Evolutionary conservation across 106 monocot genomes (phyloP).

Genomic region (Hemerocallis citrina): DNA sequence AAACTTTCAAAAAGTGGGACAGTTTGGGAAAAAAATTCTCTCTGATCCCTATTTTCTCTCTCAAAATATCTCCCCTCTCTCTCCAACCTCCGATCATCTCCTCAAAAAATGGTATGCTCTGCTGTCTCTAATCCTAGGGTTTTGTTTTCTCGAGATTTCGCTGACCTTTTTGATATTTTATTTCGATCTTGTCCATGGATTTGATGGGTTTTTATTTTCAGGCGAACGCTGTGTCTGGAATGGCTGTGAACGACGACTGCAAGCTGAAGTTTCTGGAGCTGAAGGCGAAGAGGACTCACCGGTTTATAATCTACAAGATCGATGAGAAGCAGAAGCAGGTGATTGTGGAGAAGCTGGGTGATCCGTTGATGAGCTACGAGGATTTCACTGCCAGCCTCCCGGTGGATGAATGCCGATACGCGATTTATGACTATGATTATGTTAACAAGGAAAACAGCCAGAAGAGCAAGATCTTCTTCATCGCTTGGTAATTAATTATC

Average conservation of each 20-base stretch:
- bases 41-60: too few relatives aligned
- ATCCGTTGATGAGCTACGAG: constrained; percentile 18
- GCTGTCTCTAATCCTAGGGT: too few relatives aligned
- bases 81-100: too few relatives aligned
- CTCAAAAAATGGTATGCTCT: too few relatives aligned
- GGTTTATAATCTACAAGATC: constrained; percentile 32
- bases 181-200: too few relatives aligned
- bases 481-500: too few relatives aligned
- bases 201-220: too few relatives aligned
- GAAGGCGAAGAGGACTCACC: constrained; percentile 25
- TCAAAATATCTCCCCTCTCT: too few relatives aligned
- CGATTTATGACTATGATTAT: constrained; percentile 27
- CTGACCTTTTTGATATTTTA: too few relatives aligned
- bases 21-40: too few relatives aligned
- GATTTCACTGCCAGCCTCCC: constrained; percentile 32
- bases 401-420: constrained; percentile 18
- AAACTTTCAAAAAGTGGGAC: too few relatives aligned
- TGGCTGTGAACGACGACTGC: constrained; percentile 32
- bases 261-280: constrained; percentile 26
- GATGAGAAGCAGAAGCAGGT: constrained; percentile 28
- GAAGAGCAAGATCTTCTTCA: constrained; percentile 40
- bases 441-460: constrained; percentile 28
- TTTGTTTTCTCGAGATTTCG: too few relatives aligned
- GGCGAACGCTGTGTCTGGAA: constrained; percentile 28
- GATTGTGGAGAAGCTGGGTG: constrained; percentile 22